phyloP scores from a whole-genome alignment of 805 yeast species.

The Candida hungchunana region DNA sequence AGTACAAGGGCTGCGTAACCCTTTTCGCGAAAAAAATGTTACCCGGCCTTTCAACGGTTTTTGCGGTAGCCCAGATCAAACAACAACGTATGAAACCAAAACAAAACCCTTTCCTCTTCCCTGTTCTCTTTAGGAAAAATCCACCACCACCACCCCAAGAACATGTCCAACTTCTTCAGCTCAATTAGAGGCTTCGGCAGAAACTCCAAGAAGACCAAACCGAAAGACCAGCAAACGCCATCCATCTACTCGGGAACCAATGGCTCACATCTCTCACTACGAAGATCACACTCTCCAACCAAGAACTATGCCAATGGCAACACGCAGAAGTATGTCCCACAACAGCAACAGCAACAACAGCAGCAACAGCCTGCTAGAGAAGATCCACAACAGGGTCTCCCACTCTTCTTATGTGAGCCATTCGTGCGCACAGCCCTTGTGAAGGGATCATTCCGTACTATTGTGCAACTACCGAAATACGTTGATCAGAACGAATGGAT shows the following conservation, averaged over 20 bases:
- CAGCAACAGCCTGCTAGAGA: conserved; percentile 13
- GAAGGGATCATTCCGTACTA: conserved; percentile 93
- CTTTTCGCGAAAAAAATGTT: no score
- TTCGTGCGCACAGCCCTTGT: conserved; percentile 92
- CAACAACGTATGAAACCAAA: no score
- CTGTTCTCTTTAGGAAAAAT: no score
- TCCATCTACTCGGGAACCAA: conserved; percentile 37
- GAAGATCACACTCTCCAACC: conserved; percentile 41
- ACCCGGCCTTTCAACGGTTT: no score
- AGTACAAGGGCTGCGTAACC: no score
- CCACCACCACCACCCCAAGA: neutral
- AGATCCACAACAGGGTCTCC: conserved; percentile 21
- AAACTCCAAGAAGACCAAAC: conserved; percentile 43
- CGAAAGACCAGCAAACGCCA: conserved; percentile 27
- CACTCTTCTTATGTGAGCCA: conserved; percentile 81
- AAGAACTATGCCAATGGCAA: conserved; percentile 23
- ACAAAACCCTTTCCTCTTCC: no score
- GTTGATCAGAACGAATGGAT: conserved; percentile 96
- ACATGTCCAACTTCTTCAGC: conserved; percentile 16
- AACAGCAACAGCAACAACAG: conserved; percentile 20
- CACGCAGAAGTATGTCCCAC: conserved; percentile 25
- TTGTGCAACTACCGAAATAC: conserved; percentile 90
- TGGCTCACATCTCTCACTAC: conserved; percentile 43
- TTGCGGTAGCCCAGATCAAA: no score
- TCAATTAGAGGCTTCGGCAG: conserved; percentile 50